Evolutionary conservation across 2,329 filamentous ascomycete genomes (phyloP).

Genomic region (Sclerotinia glacialis): DNA sequence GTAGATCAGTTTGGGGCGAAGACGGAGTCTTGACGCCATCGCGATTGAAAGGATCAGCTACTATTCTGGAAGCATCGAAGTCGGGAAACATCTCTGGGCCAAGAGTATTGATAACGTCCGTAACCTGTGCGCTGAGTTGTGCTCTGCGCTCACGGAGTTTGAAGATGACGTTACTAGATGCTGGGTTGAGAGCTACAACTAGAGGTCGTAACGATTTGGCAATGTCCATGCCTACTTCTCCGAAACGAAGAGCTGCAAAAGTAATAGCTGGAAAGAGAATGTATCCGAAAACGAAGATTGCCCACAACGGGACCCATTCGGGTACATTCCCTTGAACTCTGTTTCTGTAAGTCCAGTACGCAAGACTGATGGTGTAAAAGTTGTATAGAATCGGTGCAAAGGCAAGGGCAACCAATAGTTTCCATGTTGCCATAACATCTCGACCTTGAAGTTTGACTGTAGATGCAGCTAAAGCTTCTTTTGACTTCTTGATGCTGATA

Average conservation of each 20-base stretch:
- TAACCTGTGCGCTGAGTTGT: slow-evolving; percentile 76
- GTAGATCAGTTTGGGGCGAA: slow-evolving; percentile 30
- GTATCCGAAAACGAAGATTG: slow-evolving; percentile 71
- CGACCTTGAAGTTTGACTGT: slow-evolving; percentile 84
- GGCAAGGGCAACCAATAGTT: slow-evolving; percentile 75
- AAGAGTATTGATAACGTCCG: slow-evolving; percentile 88
- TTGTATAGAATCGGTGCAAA: slow-evolving; percentile 80
- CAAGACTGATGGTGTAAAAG: slow-evolving; percentile 72
- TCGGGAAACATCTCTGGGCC: slow-evolving; percentile 97
- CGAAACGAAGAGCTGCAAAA: slow-evolving; percentile 89
- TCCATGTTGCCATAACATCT: slow-evolving; percentile 93
- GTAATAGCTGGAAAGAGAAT: slow-evolving; percentile 83
- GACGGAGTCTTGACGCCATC: slow-evolving; percentile 29
- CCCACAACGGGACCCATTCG: slow-evolving; percentile 74
- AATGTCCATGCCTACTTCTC: slow-evolving; percentile 98
- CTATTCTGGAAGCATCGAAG: slow-evolving; percentile 74
- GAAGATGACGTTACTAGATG: slow-evolving; percentile 78
- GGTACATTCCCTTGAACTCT: slow-evolving; percentile 80
- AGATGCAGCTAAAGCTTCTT: slow-evolving; percentile 77
- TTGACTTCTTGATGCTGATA: slow-evolving; percentile 70
- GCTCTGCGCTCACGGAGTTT: slow-evolving; percentile 71
- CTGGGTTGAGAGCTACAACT: slow-evolving; percentile 78
- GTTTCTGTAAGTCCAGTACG: slow-evolving; percentile 76
- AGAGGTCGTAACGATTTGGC: slow-evolving; percentile 90
- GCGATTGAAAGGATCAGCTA: slow-evolving; percentile 52